Percentiles rank a stretch among this genome's conserved stretches.
Conservation (phyloP, 352 stramenopile species). For the Globisporangium middletonii region DNA sequence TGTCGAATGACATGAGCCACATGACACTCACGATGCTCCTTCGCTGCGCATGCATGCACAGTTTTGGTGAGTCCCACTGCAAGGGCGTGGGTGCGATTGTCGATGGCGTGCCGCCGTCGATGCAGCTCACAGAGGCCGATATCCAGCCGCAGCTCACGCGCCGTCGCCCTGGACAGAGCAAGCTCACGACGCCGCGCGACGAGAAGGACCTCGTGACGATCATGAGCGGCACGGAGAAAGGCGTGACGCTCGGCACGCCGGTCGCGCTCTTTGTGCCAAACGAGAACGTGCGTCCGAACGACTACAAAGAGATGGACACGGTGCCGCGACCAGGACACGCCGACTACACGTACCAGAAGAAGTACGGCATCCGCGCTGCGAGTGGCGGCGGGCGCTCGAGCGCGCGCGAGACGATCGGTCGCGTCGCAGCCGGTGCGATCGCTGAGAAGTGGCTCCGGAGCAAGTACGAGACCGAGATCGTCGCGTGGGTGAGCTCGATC, state of each 20-base stretch:
- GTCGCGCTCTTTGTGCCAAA: constrained; percentile 97
- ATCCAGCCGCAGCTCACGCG: constrained; percentile 98
- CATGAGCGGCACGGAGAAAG: constrained; percentile 93
- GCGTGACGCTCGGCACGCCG: constrained; percentile 94
- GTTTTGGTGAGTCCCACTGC: constrained; percentile 98
- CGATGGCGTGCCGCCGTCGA: constrained; percentile 96
- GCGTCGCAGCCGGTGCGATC: constrained; percentile 95
- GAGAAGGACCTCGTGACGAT: constrained; percentile 98
- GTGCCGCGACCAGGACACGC: constrained; percentile 92
- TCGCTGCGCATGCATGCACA: constrained; percentile 3
- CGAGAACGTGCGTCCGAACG: constrained; percentile 94
- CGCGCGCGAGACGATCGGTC: constrained; percentile 97
- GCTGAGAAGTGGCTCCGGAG: constrained; percentile 93
- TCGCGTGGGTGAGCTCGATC: constrained; percentile 88
- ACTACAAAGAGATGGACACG: constrained; percentile 97
- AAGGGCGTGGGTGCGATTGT: constrained; percentile 96
- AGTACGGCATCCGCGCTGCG: constrained; percentile 97
- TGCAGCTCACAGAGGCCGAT: constrained; percentile 92
- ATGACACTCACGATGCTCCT: background rate
- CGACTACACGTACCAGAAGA: constrained; percentile 99
- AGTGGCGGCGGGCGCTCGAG: constrained; percentile 94
- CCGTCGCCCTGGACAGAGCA: constrained; percentile 95
- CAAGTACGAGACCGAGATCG: constrained; percentile 89
- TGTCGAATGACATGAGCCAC: background rate
- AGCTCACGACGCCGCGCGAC: constrained; percentile 97